phyloP scores from a whole-genome alignment of 2,329 filamentous ascomycete species.

The Knufia petricola region DNA sequence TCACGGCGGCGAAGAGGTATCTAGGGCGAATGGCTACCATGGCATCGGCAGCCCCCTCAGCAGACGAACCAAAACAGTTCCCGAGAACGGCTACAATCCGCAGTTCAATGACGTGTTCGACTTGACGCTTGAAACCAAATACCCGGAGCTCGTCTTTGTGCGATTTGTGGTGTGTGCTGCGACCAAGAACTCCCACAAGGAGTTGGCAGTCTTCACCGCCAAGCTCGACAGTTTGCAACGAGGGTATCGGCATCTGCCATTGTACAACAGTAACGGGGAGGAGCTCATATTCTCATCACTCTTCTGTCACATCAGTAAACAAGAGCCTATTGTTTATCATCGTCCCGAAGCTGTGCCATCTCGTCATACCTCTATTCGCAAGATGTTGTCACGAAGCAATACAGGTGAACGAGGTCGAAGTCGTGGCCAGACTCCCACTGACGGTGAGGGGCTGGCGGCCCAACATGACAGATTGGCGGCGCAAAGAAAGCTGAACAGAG shows the following conservation, averaged over 20 bases:
- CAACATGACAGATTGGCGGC: slow-evolving; percentile 2
- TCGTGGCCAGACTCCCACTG: slow-evolving; percentile 15
- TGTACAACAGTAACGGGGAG: slow-evolving; percentile 81
- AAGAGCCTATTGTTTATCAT: slow-evolving; percentile 25
- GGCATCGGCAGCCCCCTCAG: slow-evolving; percentile 64
- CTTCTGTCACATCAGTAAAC: slow-evolving; percentile 74
- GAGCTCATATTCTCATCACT: slow-evolving; percentile 91
- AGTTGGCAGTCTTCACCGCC: slow-evolving; percentile 81
- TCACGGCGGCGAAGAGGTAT: slow-evolving; percentile 56
- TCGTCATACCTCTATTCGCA: slow-evolving; percentile 16
- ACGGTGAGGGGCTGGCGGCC: slow-evolving; percentile 10
- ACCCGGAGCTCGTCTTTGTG: slow-evolving; percentile 86
- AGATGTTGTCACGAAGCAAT: slow-evolving; percentile 16
- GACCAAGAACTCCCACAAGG: slow-evolving; percentile 50
- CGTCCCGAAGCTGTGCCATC: slow-evolving; percentile 29
- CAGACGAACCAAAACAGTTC: slow-evolving; percentile 68
- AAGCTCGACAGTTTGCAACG: slow-evolving; percentile 84
- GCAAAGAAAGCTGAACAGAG: slow-evolving; percentile 15
- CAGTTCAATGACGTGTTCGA: slow-evolving; percentile 70
- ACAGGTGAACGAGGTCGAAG: slow-evolving; percentile 20
- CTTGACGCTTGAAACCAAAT: slow-evolving; percentile 83
- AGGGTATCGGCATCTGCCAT: slow-evolving; percentile 83
- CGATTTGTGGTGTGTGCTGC: slow-evolving; percentile 88
- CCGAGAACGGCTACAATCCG: slow-evolving; percentile 89
- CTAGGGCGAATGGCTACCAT: slow-evolving; percentile 53